Evolutionary conservation across 306 rosid species (phyloP).

Genomic region (Malus domestica): DNA sequence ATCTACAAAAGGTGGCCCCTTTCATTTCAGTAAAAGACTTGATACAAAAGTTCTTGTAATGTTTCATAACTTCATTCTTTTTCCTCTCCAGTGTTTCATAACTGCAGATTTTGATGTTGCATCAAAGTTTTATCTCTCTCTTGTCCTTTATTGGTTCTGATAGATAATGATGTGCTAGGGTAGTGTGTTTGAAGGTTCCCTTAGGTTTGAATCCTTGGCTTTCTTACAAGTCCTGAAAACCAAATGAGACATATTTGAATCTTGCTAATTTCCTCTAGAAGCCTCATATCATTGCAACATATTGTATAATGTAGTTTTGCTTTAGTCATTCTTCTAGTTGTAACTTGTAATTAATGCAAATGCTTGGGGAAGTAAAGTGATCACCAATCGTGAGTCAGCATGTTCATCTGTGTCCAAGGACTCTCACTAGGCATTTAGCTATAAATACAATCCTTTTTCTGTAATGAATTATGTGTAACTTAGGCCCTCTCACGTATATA

Average conservation of each 20-base stretch:
- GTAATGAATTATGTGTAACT: background rate
- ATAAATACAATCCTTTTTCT: background rate
- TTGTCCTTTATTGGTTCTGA: too few species aligned
- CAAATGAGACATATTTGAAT: too few species aligned
- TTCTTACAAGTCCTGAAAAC: too few species aligned
- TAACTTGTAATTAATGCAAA: background rate
- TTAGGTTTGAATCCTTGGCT: too few species aligned
- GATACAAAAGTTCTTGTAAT: too few species aligned
- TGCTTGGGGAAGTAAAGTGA: background rate
- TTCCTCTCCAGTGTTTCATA: too few species aligned
- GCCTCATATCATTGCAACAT: background rate
- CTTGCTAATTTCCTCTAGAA: background rate
- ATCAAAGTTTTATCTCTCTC: too few species aligned
- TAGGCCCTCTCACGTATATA: background rate
- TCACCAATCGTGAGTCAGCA: background rate
- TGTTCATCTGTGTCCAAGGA: background rate
- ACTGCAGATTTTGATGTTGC: too few species aligned
- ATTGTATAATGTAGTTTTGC: background rate
- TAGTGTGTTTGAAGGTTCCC: too few species aligned
- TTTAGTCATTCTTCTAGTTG: background rate
- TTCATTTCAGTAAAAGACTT: too few species aligned
- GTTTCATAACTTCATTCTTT: too few species aligned
- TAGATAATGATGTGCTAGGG: too few species aligned
- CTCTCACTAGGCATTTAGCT: background rate
- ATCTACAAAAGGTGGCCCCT: conserved; percentile 32